Conservation (phyloP, 768 basidiomycete species). For the Leucocoprinus birnbaumii region DNA sequence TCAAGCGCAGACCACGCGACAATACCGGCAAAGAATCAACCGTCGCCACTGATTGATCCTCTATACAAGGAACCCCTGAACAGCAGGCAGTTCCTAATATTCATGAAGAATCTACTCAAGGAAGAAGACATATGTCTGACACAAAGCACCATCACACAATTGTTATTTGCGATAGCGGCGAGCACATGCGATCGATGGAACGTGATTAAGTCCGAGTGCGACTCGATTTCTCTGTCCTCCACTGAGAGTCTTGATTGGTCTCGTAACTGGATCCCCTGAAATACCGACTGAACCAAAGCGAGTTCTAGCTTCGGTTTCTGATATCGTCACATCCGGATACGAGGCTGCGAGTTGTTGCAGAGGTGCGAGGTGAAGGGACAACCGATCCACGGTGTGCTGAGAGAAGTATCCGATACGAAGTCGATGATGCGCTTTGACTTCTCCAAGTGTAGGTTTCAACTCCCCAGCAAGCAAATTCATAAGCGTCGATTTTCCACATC, state of each 20-base stretch:
- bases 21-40: no score
- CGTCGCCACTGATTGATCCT: no score
- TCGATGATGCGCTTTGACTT: constrained; percentile 48
- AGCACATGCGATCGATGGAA: constrained; percentile 53
- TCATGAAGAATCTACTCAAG: no score
- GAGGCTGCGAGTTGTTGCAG: constrained; percentile 24
- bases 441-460: constrained; percentile 42
- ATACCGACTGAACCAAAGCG: constrained; percentile 41
- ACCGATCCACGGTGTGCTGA: constrained; percentile 59
- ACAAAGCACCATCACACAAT: no score
- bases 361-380: constrained; percentile 28
- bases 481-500: constrained; percentile 56
- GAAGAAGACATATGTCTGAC: no score
- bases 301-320: constrained; percentile 27
- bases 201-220: constrained; percentile 52
- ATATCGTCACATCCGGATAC: constrained; percentile 23
- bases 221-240: constrained; percentile 61
- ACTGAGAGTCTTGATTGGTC: constrained; percentile 37
- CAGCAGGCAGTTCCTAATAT: no score
- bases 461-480: constrained; percentile 42
- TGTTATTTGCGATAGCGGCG: no score
- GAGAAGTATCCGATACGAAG: constrained; percentile 58
- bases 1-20: no score
- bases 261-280: constrained; percentile 39
- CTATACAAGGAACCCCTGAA: no score